Evolutionary conservation across 495 filamentous ascomycete species (phyloP).

Genomic region (Penicillium flavigenum): DNA sequence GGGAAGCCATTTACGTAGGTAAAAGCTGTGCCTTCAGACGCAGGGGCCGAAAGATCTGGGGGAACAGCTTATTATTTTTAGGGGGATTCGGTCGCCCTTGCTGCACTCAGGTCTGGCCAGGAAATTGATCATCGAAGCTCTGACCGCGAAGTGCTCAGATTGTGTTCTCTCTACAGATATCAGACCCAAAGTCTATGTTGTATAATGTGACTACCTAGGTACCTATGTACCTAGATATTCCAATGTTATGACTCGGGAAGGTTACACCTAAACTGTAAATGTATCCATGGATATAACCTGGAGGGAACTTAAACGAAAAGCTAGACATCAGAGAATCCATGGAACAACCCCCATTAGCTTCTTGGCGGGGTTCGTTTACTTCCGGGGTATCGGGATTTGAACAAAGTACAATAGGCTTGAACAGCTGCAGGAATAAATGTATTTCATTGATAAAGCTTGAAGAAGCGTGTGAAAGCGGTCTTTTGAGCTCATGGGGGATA

Average conservation of each 20-base stretch:
- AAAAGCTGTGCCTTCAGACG: conserved; percentile 24
- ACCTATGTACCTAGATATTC: background rate
- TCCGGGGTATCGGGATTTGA: background rate
- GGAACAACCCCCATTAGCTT: background rate
- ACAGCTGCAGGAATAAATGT: background rate
- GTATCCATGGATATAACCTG: background rate
- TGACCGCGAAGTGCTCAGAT: background rate
- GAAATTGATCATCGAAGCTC: conserved; percentile 1
- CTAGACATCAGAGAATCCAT: background rate
- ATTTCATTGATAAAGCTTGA: conserved; percentile 6
- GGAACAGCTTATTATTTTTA: background rate
- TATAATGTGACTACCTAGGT: background rate
- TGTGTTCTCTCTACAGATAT: background rate
- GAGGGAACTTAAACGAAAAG: background rate
- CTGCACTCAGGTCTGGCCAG: conserved; percentile 20
- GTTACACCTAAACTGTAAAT: background rate
- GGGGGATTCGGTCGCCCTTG: conserved; percentile 20
- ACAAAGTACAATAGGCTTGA: background rate
- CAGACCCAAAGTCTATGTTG: background rate
- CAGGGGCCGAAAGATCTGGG: conserved; percentile 24
- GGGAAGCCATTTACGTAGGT: conserved; percentile 1
- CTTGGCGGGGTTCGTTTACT: background rate
- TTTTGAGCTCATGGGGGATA: conserved; percentile 11
- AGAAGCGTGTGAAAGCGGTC: conserved; percentile 14
- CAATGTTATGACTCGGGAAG: background rate